Evolutionary conservation across 192 early-diverging fungal genomes (phyloP), one percentile per base, ranked within the genome.

Genomic region (Gorgonomyces haynaldii): DNA sequence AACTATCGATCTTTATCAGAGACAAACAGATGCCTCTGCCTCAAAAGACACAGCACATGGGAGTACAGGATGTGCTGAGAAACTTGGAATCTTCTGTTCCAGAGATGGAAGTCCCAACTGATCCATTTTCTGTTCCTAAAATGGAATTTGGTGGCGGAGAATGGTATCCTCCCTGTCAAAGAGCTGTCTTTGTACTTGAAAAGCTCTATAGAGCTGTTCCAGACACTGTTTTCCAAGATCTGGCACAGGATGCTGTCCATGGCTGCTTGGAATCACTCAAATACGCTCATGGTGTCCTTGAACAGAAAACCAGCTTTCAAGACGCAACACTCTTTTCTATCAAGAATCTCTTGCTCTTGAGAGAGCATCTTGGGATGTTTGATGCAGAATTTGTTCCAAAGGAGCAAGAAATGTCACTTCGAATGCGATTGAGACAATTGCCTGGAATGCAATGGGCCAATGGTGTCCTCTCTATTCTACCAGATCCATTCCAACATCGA

Each of bases 251-350:
- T 50, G 85, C 81, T 7, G 77, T 91, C 17, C 72, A 77, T 22
- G 56, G 76, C 21, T 91, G 88, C 47, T 61, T 70, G 1, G 47
- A 69, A 22, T 78, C 79, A 1, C 54, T 91, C 28, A 36, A 68
- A 22, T 42, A 20, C 7, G 79, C 78, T 16, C 51, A 67, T 13
- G 62, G 66, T 8, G 57, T 60, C 15, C 66, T 87, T 6, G 50
- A 52, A 9, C 38, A 21, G 5, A 74, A 30, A 44, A 52, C 75
- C 67, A 73, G 49, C 20, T 72, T 53, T 37, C 36, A 78, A 5
- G 88, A 91, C 52, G 83, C 78, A 7, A 78, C 84, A 34, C 60
- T 89, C 13, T 91, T 91, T 56, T 62, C 87, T 35, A 86, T 91
- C 29, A 91, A 91, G 50, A 87, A 91, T 56, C 45, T 91, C n/a